Conservation (phyloP, 208 protist species). For the Leishmania tropica region DNA sequence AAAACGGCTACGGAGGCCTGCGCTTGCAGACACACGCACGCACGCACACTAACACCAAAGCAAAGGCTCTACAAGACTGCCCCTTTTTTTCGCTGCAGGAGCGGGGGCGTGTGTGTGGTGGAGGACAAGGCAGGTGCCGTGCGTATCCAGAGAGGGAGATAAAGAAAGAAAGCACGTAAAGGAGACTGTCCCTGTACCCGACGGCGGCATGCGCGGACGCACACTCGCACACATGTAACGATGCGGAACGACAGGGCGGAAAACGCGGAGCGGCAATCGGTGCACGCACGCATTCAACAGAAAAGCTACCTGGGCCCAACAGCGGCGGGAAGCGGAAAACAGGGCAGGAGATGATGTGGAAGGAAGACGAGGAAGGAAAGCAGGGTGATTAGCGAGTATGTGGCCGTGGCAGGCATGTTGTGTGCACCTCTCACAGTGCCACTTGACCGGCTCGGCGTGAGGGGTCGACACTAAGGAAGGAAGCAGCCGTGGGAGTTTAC, state of each 20-base stretch:
- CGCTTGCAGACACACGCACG: background rate
- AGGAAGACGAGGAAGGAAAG: background rate
- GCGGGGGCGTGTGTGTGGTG: background rate
- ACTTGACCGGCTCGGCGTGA: background rate
- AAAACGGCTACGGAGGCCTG: background rate
- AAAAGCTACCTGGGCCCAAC: too few relatives aligned
- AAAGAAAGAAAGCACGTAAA: background rate
- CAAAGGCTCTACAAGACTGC: background rate
- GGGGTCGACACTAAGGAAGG: background rate
- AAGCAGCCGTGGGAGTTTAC: background rate
- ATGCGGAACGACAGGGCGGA: too few relatives aligned
- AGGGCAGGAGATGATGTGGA: background rate
- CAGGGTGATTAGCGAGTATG: background rate
- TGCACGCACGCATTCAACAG: too few relatives aligned
- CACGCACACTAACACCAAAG: background rate
- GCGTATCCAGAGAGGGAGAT: background rate
- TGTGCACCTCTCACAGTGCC: background rate
- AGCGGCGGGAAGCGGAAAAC: background rate
- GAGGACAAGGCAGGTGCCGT: background rate
- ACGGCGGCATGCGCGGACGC: too few relatives aligned
- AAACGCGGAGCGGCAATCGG: too few relatives aligned
- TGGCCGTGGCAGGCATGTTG: background rate
- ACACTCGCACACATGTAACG: too few relatives aligned
- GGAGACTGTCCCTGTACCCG: background rate
- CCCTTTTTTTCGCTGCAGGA: background rate